A percentile compares a stretch with the other conserved stretches of the same genome.
Conservation (phyloP, 2,329 filamentous ascomycete species). For the Paecilomyces formosus region DNA sequence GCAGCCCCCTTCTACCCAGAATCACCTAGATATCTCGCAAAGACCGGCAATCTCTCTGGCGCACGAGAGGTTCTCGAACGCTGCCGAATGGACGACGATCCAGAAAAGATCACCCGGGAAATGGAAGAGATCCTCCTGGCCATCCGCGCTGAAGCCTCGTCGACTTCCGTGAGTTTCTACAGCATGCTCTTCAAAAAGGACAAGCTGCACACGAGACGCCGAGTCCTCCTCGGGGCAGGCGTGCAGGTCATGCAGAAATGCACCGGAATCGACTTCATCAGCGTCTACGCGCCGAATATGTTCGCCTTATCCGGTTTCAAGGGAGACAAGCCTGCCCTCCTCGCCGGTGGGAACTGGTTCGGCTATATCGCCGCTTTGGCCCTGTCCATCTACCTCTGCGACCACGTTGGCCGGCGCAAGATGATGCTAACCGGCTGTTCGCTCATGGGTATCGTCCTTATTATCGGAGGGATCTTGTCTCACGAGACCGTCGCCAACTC, state of each 20-base stretch:
- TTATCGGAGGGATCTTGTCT: not conserved
- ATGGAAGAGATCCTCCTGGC: slow-evolving; percentile 16
- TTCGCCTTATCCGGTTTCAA: slow-evolving; percentile 14
- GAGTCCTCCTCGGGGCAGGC: slow-evolving; percentile 13
- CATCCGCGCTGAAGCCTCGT: slow-evolving; percentile 15
- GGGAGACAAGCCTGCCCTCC: slow-evolving; percentile 12
- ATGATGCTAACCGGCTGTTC: slow-evolving; percentile 12
- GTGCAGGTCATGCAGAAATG: slow-evolving; percentile 17
- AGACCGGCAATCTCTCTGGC: slow-evolving; percentile 13
- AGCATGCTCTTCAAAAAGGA: slow-evolving; percentile 17
- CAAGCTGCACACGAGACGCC: slow-evolving; percentile 14
- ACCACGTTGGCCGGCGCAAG: slow-evolving; percentile 10
- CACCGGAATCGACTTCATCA: slow-evolving; percentile 15
- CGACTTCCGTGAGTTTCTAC: slow-evolving; percentile 12
- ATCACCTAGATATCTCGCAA: slow-evolving; percentile 30
- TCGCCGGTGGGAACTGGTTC: slow-evolving; percentile 17
- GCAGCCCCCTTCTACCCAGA: slow-evolving; percentile 43
- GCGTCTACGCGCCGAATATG: slow-evolving; percentile 15
- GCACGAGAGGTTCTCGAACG: slow-evolving; percentile 5
- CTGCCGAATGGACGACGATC: not conserved
- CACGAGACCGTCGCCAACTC: not conserved
- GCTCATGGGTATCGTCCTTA: slow-evolving; percentile 6
- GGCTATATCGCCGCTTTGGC: slow-evolving; percentile 14
- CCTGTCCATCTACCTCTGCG: slow-evolving; percentile 9
- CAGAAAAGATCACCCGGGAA: slow-evolving; percentile 12